Conservation (phyloP, 768 basidiomycete genomes). For the Mycena epipterygia region DNA sequence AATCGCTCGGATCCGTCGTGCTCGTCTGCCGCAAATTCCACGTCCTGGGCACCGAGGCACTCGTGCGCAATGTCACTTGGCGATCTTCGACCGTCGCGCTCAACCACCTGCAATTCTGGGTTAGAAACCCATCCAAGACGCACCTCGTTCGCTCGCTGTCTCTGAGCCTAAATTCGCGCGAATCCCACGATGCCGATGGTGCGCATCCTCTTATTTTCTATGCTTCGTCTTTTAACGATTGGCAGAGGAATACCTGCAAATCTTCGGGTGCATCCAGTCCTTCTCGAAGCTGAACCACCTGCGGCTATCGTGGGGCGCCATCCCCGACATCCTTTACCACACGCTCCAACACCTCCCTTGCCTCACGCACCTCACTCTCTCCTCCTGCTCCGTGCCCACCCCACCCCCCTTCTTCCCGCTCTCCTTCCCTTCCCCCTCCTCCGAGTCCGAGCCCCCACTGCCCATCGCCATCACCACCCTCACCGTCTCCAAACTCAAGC, state of each 20-base stretch:
- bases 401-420: slow-evolving; percentile 21
- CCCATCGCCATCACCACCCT: slow-evolving; percentile 17
- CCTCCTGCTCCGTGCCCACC: slow-evolving; percentile 2
- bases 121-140: slow-evolving; percentile 1
- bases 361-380: slow-evolving; percentile 6
- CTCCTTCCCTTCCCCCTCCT: neutral
- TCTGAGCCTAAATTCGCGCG: neutral
- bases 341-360: slow-evolving; percentile 15
- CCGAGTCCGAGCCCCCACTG: too few species aligned
- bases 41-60: slow-evolving; percentile 10
- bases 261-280: slow-evolving; percentile 20
- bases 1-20: slow-evolving; percentile 15
- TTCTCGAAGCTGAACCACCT: slow-evolving; percentile 14
- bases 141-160: slow-evolving; percentile 18
- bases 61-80: slow-evolving; percentile 26
- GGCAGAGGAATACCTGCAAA: neutral
- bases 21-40: slow-evolving; percentile 20
- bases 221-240: neutral
- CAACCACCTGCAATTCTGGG: slow-evolving; percentile 23
- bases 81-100: neutral
- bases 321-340: slow-evolving; percentile 18
- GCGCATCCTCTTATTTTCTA: neutral
- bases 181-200: neutral
- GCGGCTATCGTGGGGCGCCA: neutral
- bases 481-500: slow-evolving; percentile 9